Evolutionary conservation across 2,329 filamentous ascomycete species (phyloP), one percentile per base, ranked within the genome.

Genomic region (Ceratocystis cubensis): DNA sequence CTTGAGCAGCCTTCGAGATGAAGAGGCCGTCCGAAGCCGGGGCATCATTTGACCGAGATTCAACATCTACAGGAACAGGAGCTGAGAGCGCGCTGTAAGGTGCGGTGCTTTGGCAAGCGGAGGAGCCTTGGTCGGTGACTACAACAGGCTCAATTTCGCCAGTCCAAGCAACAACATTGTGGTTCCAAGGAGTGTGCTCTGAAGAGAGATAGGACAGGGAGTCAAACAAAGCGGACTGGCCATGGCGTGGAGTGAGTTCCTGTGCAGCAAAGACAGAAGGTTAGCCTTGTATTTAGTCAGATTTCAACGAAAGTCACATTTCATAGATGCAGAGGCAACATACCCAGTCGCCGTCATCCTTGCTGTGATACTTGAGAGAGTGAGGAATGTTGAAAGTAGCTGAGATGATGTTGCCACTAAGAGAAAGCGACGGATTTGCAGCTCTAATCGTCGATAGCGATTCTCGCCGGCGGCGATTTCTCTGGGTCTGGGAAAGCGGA

Each of bases 91-190:
- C 87, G 73, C 88, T 94, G 59, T 88, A 75, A 10, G 85, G 67
- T n/a, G 65, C 45, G 46, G 65, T 48, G 28, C 22, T 57, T 59
- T 66, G 65, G 5, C 53, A 53, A 13, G 46, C 45, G 13, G 65
- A 61, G 28, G 59, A 65, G 25, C 65, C 65, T 15, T 56, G 48
- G 30, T 65, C 63, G 30, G 28, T 30, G 48, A 33, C 61, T 37
- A 66, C 67, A 45, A 61, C 61, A 22, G 67, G 77, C 67, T 86
- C 83, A 68, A 93, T 88, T 75, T 97, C 93, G 67, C 93, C 93
- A 2, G 93, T 96, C 93, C 93, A 97, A 59, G 91, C 92, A 65
- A 97, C 89, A 5, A 96, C 83, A 0, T 87, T 94, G 77, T 96
- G 93, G 72, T 91, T 90, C 92, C 92, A 97, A 22, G 88, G 86